These are phyloP conservation scores for Nakazawaea molendinolei DNA, from an alignment of 805 yeast genomes.

Conservation along the genomic window DNA sequence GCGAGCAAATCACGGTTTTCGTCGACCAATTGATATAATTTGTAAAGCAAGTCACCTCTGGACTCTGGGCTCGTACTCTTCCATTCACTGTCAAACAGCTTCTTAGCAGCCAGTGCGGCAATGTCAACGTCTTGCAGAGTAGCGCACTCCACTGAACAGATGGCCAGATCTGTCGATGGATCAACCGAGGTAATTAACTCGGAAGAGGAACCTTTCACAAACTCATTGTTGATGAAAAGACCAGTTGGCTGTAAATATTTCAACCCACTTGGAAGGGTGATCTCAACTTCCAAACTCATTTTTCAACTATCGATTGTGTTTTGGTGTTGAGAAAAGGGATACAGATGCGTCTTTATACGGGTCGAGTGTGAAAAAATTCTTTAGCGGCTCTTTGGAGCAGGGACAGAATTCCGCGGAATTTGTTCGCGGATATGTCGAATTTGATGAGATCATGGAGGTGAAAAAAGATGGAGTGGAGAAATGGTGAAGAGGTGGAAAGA, in stretches of 20 bases:
- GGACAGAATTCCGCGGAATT: no score
- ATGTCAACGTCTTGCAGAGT: constrained; percentile 56
- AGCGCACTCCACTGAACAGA: constrained; percentile 50
- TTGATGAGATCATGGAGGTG: no score
- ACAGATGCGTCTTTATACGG: no score
- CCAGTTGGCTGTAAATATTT: constrained; percentile 51
- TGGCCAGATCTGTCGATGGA: constrained; percentile 41
- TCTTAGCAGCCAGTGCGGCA: constrained; percentile 63
- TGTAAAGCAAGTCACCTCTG: constrained; percentile 45
- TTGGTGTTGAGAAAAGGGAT: no score
- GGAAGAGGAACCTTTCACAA: constrained; percentile 43
- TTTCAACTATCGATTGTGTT: no score
- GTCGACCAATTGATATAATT: constrained; percentile 66
- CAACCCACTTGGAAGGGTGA: no score
- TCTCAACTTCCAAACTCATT: constrained; percentile 3
- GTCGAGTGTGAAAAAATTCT: no score
- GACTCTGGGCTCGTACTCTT: constrained; percentile 47
- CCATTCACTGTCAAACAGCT: constrained; percentile 60
- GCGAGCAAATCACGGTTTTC: constrained; percentile 56
- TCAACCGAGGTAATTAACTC: constrained; percentile 44
- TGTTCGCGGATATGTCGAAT: no score
- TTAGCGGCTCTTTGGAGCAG: no score
- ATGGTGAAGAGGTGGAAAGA: no score
- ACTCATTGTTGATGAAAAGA: constrained; percentile 51
- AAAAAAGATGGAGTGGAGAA: no score